Percentiles rank a stretch among this genome's conserved stretches.
Conservation (phyloP, 2,329 filamentous ascomycete species). For the Blastomyces percursus region DNA sequence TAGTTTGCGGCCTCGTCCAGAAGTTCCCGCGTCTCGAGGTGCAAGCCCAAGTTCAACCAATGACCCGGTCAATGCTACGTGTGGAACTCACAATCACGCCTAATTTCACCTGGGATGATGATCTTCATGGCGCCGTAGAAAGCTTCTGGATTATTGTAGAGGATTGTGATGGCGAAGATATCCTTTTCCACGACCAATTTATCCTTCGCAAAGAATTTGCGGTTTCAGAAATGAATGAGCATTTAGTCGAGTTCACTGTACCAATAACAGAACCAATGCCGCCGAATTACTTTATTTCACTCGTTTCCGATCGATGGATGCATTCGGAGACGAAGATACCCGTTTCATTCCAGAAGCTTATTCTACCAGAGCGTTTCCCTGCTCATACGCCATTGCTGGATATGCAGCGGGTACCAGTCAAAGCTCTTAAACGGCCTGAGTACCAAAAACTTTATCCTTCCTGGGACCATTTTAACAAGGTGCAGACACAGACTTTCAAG, state of each 20-base stretch:
- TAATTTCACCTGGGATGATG: conserved; percentile 91
- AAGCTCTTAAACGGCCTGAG: conserved; percentile 76
- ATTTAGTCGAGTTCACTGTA: conserved; percentile 91
- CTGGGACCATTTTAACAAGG: conserved; percentile 87
- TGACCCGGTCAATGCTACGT: conserved; percentile 85
- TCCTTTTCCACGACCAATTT: conserved; percentile 91
- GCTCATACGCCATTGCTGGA: conserved; percentile 87
- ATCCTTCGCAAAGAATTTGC: conserved; percentile 84
- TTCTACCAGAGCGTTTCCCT: conserved; percentile 89
- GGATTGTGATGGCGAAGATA: conserved; percentile 93
- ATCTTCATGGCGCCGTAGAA: conserved; percentile 75
- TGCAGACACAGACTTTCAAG: conserved; percentile 96
- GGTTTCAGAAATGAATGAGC: conserved; percentile 74
- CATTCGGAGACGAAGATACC: conserved; percentile 88
- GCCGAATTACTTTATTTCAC: conserved; percentile 94
- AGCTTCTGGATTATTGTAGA: conserved; percentile 97
- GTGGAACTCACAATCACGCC: conserved; percentile 85
- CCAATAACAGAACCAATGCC: conserved; percentile 97
- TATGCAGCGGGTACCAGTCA: conserved; percentile 78
- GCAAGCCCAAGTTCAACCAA: conserved; percentile 84
- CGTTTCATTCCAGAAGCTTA: conserved; percentile 88
- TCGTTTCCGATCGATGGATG: conserved; percentile 97
- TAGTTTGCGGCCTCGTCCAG: conserved; percentile 73
- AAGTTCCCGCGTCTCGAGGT: conserved; percentile 92
- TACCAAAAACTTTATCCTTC: conserved; percentile 70